Base-by-base conservation (phyloP, 805 yeast genomes). In the Danielia reshetovae region DNA sequence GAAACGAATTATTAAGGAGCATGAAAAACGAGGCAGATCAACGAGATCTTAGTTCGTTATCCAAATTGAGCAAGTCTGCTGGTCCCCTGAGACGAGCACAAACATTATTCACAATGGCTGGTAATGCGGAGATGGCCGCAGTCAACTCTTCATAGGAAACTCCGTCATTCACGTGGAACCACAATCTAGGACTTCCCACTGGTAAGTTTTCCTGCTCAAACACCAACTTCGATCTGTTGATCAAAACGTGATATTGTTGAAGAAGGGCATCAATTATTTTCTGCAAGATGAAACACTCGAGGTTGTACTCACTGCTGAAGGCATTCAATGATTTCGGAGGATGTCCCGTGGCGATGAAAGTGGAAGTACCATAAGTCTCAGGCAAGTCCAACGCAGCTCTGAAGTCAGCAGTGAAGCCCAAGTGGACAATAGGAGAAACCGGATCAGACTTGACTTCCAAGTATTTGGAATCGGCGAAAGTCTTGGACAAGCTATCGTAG, bases 401-500 rank as follows among this genome's bases (percentile, higher is more conserved):
- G 30, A 60, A 55, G 13, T 62, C 62, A 2, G 72, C 70, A 16
- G 62, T 62, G 36, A 90, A 62, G 35, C 77, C 71, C 31, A 90
- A 59, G 48, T 86, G 88, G 29, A 85, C 57, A 23, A 84, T 62
- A 25, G 96, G 86, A 0, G 94, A 81, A 35, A 65, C 65, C 3
- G 62, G 60, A 25, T 65, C 57, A 0, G 95, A 84, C 21, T 72
- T 68, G 7, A 88, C 61, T 13, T 67, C 65, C 31, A 84, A 60
- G 58, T 38, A 67, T 43, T 40, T 54, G 33, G 41, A 74, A 40
- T 23, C 54, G 42, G 32, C 49, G 34, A 59, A 32, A n/a, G 71
- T 66, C 9, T 57, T 54, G n/a, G 53, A 37, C 32, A 85, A 64
- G 11, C 59, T 47, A 1, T 60, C 51, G 48, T 72, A 62, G 32